Conservation (phyloP, 2,329 filamentous ascomycete genomes). For the Neofusicoccum sp. region DNA sequence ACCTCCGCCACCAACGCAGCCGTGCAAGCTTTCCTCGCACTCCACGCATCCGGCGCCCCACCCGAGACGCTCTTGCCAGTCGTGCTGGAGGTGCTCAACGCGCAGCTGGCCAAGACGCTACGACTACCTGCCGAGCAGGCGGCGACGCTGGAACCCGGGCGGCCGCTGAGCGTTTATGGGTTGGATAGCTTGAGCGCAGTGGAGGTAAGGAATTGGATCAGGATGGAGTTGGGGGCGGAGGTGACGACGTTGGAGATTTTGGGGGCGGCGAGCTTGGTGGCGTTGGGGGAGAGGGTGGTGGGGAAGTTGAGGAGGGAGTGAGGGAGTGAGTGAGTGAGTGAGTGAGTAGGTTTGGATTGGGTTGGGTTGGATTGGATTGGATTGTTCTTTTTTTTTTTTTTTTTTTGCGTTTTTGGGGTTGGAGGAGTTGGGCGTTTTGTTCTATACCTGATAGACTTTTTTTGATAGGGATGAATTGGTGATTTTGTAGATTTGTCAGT, state of each 20-base stretch:
- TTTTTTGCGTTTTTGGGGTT: too few species aligned
- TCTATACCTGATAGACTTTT: too few species aligned
- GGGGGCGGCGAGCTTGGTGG: constrained; percentile 23
- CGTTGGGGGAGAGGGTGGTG: constrained; percentile 25
- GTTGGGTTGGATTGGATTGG: too few species aligned
- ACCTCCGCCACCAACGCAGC: not conserved
- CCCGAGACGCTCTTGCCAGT: constrained; percentile 1
- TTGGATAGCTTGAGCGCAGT: constrained; percentile 39
- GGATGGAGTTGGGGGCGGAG: constrained; percentile 34
- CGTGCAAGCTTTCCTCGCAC: constrained; percentile 7
- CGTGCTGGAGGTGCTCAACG: constrained; percentile 21
- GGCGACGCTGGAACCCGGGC: constrained; percentile 23
- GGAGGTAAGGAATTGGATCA: constrained; percentile 45
- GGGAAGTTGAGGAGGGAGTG: not conserved
- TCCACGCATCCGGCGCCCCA: not conserved
- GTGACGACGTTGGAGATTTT: constrained; percentile 31
- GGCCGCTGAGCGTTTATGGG: constrained; percentile 30
- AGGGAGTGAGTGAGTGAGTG: too few species aligned
- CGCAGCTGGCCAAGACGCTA: constrained; percentile 15
- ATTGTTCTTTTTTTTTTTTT: too few species aligned
- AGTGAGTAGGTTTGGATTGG: too few species aligned
- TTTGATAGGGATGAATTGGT: too few species aligned
- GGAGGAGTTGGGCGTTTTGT: too few species aligned
- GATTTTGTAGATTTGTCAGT: too few species aligned
- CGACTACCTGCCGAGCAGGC: not conserved